Percentiles rank a stretch among this genome's conserved stretches.
Evolutionary conservation across 1,284 basidiomycete genomes (phyloP).

Genomic region (Coniferiporia sulphurascens): DNA sequence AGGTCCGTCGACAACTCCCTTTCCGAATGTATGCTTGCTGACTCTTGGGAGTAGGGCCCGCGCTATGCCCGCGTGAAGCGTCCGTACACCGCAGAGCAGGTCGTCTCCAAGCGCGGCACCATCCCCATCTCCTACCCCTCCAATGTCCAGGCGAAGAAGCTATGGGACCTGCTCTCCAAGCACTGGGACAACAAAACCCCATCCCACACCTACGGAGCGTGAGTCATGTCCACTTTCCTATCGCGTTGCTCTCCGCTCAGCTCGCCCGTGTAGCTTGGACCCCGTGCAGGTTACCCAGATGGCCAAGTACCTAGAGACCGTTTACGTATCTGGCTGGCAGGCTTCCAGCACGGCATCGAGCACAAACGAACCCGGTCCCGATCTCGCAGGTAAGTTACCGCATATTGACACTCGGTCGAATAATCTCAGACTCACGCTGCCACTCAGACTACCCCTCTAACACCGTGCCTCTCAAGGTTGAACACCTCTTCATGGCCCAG

Average conservation of each 20-base stretch:
- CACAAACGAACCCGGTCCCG: slow-evolving; percentile 94
- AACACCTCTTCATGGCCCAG: slow-evolving; percentile 84
- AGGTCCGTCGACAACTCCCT: too few species aligned
- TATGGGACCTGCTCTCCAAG: slow-evolving; percentile 66
- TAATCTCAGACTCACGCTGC: background rate
- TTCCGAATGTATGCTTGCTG: too few species aligned
- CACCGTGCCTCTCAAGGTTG: slow-evolving; percentile 90
- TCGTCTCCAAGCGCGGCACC: slow-evolving; percentile 92
- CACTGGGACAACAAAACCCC: slow-evolving; percentile 71
- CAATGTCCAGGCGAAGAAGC: slow-evolving; percentile 82
- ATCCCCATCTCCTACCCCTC: slow-evolving; percentile 86
- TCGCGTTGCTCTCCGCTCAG: background rate
- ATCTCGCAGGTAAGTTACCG: slow-evolving; percentile 76
- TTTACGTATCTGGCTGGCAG: slow-evolving; percentile 98
- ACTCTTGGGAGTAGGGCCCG: slow-evolving; percentile 48
- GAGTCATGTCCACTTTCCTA: slow-evolving; percentile 36
- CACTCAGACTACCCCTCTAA: slow-evolving; percentile 83
- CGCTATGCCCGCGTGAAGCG: slow-evolving; percentile 84
- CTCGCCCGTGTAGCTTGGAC: slow-evolving; percentile 63
- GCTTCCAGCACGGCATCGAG: slow-evolving; percentile 89
- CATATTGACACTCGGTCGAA: background rate
- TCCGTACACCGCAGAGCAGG: slow-evolving; percentile 90
- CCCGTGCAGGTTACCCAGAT: slow-evolving; percentile 98
- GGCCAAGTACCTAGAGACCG: slow-evolving; percentile 97
- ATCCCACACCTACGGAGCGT: slow-evolving; percentile 97